Percentiles rank a stretch among this genome's conserved stretches.
These are phyloP conservation scores for Aspergillus nanangensis DNA, from an alignment of 495 filamentous ascomycete genomes.

Conservation along the genomic window DNA sequence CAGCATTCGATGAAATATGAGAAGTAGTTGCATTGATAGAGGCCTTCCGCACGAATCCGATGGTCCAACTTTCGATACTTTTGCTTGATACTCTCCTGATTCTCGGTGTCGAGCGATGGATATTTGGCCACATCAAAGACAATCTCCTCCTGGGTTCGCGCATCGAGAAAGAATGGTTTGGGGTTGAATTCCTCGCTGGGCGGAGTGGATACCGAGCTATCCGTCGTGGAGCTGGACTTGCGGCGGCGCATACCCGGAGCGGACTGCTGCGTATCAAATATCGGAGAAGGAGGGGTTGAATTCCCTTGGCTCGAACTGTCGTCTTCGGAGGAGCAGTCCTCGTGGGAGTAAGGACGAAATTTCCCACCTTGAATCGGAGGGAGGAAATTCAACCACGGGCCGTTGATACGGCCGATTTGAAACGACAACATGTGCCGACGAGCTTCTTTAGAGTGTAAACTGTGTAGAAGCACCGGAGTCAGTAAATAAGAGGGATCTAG, in stretches of 20 bases:
- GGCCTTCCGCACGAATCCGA: slow-evolving; percentile 65
- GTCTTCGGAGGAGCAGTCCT: slow-evolving; percentile 31
- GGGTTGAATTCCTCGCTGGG: slow-evolving; percentile 20
- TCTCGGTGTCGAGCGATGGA: slow-evolving; percentile 67
- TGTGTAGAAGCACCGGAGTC: slow-evolving; percentile 25
- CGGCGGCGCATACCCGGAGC: slow-evolving; percentile 27
- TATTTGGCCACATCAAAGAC: slow-evolving; percentile 75
- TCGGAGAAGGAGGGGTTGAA: slow-evolving; percentile 48
- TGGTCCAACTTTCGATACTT: slow-evolving; percentile 76
- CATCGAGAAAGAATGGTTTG: slow-evolving; percentile 64
- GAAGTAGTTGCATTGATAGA: slow-evolving; percentile 83
- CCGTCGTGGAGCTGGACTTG: slow-evolving; percentile 27
- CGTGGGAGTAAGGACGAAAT: slow-evolving; percentile 58
- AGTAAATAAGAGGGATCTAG: background rate
- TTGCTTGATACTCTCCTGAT: slow-evolving; percentile 71
- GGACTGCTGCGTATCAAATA: slow-evolving; percentile 55
- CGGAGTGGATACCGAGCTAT: slow-evolving; percentile 32
- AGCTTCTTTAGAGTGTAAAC: slow-evolving; percentile 80
- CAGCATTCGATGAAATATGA: slow-evolving; percentile 71
- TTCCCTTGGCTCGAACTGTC: slow-evolving; percentile 30
- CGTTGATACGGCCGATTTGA: slow-evolving; percentile 79
- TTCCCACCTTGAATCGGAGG: slow-evolving; percentile 90
- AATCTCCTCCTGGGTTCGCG: slow-evolving; percentile 69
- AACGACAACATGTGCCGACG: slow-evolving; percentile 72
- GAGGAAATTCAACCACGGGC: slow-evolving; percentile 80